phyloP scores from a whole-genome alignment of 441 rosid genomes.

The Bocquillonia castaneifolia region DNA sequence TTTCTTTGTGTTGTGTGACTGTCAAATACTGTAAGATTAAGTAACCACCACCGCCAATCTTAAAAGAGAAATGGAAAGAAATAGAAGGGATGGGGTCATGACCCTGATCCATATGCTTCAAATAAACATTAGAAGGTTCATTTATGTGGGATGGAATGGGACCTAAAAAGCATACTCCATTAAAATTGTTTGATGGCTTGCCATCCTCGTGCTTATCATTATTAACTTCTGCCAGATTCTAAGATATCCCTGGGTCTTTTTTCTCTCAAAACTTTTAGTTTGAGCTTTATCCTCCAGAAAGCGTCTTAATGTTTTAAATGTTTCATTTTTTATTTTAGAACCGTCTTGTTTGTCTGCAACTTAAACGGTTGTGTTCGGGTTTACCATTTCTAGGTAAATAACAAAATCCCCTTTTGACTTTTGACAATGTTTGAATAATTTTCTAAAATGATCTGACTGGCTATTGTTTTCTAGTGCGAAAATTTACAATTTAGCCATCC shows the following conservation, averaged over 20 bases:
- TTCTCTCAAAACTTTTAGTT: neutral
- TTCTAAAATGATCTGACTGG: too few relatives aligned
- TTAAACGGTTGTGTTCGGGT: neutral
- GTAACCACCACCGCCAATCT: too few relatives aligned
- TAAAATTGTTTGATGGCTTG: neutral
- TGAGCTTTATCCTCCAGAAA: neutral
- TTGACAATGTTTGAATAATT: too few relatives aligned
- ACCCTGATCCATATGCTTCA: neutral
- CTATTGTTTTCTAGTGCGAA: too few relatives aligned
- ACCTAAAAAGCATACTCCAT: neutral
- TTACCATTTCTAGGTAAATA: neutral
- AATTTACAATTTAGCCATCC: neutral
- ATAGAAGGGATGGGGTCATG: neutral
- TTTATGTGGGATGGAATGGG: neutral
- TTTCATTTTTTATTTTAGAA: neutral
- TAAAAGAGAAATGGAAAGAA: neutral
- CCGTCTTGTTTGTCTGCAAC: neutral
- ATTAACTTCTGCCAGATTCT: neutral
- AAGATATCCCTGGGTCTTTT: neutral
- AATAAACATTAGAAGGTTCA: neutral
- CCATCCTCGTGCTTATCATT: neutral
- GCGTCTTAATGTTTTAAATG: neutral
- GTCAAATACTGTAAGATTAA: too few relatives aligned
- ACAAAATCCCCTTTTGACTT: too few relatives aligned
- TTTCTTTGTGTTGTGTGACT: neutral